These are phyloP conservation scores for Magnaporthales sp. DNA, from an alignment of 2,329 filamentous ascomycete species.

Conservation along the genomic window DNA sequence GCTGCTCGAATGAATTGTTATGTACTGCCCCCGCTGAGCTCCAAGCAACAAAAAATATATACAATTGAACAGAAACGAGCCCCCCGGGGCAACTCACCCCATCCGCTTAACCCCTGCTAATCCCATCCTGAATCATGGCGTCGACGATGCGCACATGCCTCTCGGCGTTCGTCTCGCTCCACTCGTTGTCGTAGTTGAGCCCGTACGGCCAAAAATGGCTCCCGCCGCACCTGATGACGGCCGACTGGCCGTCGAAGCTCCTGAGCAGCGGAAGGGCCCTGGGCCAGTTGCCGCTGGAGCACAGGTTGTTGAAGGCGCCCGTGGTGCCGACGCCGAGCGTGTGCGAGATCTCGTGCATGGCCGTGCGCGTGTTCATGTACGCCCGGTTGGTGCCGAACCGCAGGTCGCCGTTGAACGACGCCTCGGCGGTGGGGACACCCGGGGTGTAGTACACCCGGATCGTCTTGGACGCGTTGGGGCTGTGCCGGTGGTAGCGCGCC, in stretches of 20 bases:
- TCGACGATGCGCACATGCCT: slow-evolving; percentile 32
- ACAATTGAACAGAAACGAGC: too few species aligned
- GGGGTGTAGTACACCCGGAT: slow-evolving; percentile 32
- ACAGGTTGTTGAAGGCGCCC: slow-evolving; percentile 26
- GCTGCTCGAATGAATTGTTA: background rate
- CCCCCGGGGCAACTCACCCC: too few species aligned
- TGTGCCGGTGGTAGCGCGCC: slow-evolving; percentile 27
- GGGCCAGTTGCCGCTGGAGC: slow-evolving; percentile 31
- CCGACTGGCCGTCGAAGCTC: slow-evolving; percentile 28
- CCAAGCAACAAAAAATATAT: background rate
- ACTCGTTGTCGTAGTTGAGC: slow-evolving; percentile 33
- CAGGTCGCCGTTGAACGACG: slow-evolving; percentile 23
- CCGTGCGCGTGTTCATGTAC: slow-evolving; percentile 40
- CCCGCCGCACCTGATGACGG: slow-evolving; percentile 29
- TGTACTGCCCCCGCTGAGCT: background rate
- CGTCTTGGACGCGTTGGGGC: slow-evolving; percentile 24
- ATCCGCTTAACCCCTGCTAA: background rate
- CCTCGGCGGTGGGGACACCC: slow-evolving; percentile 35
- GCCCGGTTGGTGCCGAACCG: slow-evolving; percentile 34
- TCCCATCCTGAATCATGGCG: slow-evolving; percentile 35
- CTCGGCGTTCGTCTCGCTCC: slow-evolving; percentile 33
- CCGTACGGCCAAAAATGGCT: slow-evolving; percentile 32
- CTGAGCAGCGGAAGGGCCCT: slow-evolving; percentile 28
- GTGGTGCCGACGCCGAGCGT: slow-evolving; percentile 38
- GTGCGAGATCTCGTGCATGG: slow-evolving; percentile 38